Percentiles rank a stretch among this genome's conserved stretches.
Conservation (phyloP, 805 yeast genomes). For the Kodamaea laetipori region DNA sequence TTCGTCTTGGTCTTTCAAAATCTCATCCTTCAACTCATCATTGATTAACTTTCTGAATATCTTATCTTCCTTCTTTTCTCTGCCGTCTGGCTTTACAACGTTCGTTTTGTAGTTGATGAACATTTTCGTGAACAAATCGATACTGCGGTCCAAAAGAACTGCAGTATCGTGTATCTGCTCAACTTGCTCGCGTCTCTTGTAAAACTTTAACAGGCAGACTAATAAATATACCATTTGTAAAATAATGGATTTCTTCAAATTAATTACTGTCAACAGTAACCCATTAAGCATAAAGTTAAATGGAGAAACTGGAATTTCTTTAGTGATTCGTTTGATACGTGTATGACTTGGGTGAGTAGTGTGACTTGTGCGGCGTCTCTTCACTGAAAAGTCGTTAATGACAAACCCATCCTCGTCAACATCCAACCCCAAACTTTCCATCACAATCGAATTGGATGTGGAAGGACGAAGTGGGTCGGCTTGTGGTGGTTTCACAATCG, state of each 20-base stretch:
- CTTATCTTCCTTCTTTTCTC: conserved; percentile 35
- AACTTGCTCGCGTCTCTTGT: conserved; percentile 28
- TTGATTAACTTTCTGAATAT: conserved; percentile 40
- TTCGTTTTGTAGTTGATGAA: conserved; percentile 42
- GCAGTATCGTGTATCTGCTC: conserved; percentile 16
- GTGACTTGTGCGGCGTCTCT: conserved; percentile 28
- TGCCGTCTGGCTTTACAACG: conserved; percentile 20
- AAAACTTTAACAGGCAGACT: conserved; percentile 40
- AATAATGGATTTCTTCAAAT: conserved; percentile 43
- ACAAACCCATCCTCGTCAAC: conserved; percentile 49
- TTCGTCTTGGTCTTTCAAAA: conserved; percentile 32
- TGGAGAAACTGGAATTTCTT: conserved; percentile 40
- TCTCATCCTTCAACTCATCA: conserved; percentile 42
- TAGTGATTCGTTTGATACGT: conserved; percentile 19
- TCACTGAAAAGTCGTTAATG: conserved; percentile 45
- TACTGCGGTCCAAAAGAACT: conserved; percentile 26
- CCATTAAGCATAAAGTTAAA: conserved; percentile 46
- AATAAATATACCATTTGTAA: conserved; percentile 45
- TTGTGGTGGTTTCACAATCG: conserved; percentile 9
- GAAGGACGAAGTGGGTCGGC: conserved; percentile 6
- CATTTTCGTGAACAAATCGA: conserved; percentile 37
- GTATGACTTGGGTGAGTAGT: conserved; percentile 10
- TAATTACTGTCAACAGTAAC: conserved; percentile 44
- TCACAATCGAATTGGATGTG: conserved; percentile 23
- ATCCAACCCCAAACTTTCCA: conserved; percentile 41